Conservation (phyloP, 768 basidiomycete species). For the Psilocybe subaeruginosa region DNA sequence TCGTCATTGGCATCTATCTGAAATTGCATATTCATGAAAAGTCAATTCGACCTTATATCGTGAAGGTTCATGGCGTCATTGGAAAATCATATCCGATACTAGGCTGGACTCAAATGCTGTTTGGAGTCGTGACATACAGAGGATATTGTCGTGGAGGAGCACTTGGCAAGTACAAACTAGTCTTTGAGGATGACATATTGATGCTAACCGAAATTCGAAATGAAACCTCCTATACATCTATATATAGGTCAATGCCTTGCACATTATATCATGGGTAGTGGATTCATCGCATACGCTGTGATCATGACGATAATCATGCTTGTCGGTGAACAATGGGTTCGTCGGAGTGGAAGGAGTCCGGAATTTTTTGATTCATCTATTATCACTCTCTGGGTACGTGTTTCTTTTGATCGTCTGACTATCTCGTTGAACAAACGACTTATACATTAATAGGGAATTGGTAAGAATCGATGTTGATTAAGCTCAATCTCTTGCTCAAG, state of each 20-base stretch:
- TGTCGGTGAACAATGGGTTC: constrained; percentile 78
- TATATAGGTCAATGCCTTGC: constrained; percentile 79
- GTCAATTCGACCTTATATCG: constrained; percentile 71
- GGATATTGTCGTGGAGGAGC: constrained; percentile 82
- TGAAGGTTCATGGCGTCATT: constrained; percentile 72
- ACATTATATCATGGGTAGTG: constrained; percentile 89
- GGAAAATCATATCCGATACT: constrained; percentile 85
- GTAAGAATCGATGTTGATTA: constrained; percentile 35
- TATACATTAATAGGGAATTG: constrained; percentile 49
- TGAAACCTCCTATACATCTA: constrained; percentile 3
- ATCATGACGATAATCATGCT: constrained; percentile 81
- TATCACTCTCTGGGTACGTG: constrained; percentile 55
- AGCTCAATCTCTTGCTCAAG: neutral
- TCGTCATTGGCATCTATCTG: constrained; percentile 82
- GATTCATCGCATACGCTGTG: constrained; percentile 85
- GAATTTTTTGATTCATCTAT: constrained; percentile 84
- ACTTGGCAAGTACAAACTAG: constrained; percentile 43
- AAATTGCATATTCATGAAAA: constrained; percentile 89
- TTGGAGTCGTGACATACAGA: constrained; percentile 74
- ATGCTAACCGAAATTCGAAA: neutral
- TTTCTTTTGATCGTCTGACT: neutral
- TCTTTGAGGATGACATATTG: neutral
- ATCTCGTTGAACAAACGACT: neutral
- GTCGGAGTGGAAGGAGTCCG: constrained; percentile 71
- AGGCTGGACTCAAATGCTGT: constrained; percentile 89